Base-by-base conservation (phyloP, 2,329 filamentous ascomycete genomes). In the Pestalotiopsis sp. region DNA sequence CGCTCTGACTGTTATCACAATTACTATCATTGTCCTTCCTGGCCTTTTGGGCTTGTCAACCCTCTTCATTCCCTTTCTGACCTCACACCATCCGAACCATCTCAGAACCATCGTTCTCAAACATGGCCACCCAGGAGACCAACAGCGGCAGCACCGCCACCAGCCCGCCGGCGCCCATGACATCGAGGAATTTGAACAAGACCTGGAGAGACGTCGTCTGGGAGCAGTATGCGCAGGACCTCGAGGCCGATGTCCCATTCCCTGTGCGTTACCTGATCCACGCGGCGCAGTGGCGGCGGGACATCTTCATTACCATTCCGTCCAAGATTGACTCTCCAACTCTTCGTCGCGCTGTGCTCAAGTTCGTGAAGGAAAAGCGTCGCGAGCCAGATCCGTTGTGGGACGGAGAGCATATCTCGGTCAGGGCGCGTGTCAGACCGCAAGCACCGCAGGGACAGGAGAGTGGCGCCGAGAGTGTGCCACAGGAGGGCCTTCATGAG, bases 361-460 rank as follows among this genome's bases (percentile, higher is more conserved):
- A 63, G 14, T 63, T 63, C 4, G 14, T 3, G 5, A 41, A 20
- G 5, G 12, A 5, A 7, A 3, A 3, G 31, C 60, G 60, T n/a
- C 9, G 31, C 12, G 13, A 41, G 31, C 14, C 57, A 1, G 60
- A 63, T 25, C 60, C 60, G 2, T 4, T 63, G 7, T 63, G 60
- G 60, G 60, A 63, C 11, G 60, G 60, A 14, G 60, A 63, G 36
- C 17, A 63, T 36, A 63, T 63, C 23, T 63, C 60, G 25, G 60
- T 63, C 31, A 14, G 38, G 17, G 12, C 27, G 31, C 36, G 60
- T 14, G 57, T 20, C 17, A 23, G 45, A 52, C 45, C 45, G n/a
- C 17, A 7, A 6, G 3, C 11, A 1, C 14, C 6, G 14, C 17
- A n/a, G 45, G 17, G 20, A 11, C 17, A n/a, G 9, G 17, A 11